Base-by-base conservation (phyloP, 2,329 filamentous ascomycete species). In the Ramularia endophylla region DNA sequence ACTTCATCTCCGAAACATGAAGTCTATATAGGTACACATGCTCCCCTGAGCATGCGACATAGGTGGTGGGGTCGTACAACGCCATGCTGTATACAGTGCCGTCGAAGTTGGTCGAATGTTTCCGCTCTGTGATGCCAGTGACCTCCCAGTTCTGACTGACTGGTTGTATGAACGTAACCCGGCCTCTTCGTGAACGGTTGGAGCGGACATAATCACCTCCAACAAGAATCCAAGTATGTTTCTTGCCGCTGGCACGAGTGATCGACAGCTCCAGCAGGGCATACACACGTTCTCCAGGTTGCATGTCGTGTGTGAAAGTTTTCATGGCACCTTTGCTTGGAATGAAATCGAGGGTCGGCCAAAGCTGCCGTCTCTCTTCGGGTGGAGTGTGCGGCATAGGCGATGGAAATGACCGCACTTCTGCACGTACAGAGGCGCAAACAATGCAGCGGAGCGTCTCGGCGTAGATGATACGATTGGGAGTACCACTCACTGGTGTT, bases 151-250 rank as follows among this genome's bases (percentile, higher is more conserved):
- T 27, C 50, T 54, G 31, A 48, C 48, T 40, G 17, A 35, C 51
- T 4, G 48, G 55, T 43, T 60, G 58, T 9, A 65, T 39, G 32
- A 63, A 59, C 2, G 52, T 53, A 9, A 85, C 63, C 4, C 71
- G 66, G 1, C 79, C 78, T 8, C 65, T 63, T 11, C 41, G 33
- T 8, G 36, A 27, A 1, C 51, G 47, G 35, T 45, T 48, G 2
- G 38, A 43, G 22, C 68, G 69, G 0, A 76, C 77, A 3, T 75
- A 71, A 8, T 52, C 56, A 27, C 58, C 57, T 12, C 54, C 60
- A 3, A 84, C 71, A 11, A 86, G 69, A 22, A 87, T 67, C 55
- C 80, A 83, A 2, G 75, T 70, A 60, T 81, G 83, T 0, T 64
- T 70, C 41, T 73, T 76, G 27, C 76, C 70, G 22, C 67, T 63